phyloP scores from a whole-genome alignment of 164 flowering plant genomes.

The Magnolia officinalis region DNA sequence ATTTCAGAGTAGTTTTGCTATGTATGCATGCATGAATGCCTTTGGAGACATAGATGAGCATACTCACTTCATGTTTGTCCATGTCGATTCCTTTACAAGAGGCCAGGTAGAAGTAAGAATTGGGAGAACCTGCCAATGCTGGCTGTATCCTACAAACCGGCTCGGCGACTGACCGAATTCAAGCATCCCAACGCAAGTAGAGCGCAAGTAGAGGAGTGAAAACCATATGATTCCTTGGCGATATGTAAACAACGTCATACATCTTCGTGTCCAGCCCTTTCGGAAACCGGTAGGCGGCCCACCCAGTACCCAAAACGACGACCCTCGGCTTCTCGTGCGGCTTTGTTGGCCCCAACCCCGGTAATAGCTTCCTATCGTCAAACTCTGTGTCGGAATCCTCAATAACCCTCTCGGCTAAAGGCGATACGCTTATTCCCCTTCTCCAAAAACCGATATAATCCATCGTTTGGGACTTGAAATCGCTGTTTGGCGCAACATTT shows the following conservation, averaged over 20 bases:
- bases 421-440: slow-evolving; percentile 49
- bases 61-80: slow-evolving; percentile 69
- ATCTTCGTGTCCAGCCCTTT: slow-evolving; percentile 67
- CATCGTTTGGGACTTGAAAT: slow-evolving; percentile 14
- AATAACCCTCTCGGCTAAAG: slow-evolving; percentile 36
- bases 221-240: slow-evolving; percentile 93
- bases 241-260: slow-evolving; percentile 80
- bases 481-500: slow-evolving; percentile 13
- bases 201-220: slow-evolving; percentile 91
- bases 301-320: slow-evolving; percentile 80
- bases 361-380: slow-evolving; percentile 16
- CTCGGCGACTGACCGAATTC: slow-evolving; percentile 90
- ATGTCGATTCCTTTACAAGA: slow-evolving; percentile 58
- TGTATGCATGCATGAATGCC: too few relatives aligned
- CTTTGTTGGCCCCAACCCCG: slow-evolving; percentile 63
- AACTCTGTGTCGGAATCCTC: slow-evolving; percentile 32
- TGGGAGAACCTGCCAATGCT: slow-evolving; percentile 59
- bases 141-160: slow-evolving; percentile 71
- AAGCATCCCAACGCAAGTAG: slow-evolving; percentile 87
- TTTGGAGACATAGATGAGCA: background rate
- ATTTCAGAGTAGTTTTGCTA: too few relatives aligned
- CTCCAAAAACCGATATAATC: slow-evolving; percentile 23
- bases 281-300: slow-evolving; percentile 87
- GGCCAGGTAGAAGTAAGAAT: slow-evolving; percentile 71
- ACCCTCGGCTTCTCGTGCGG: slow-evolving; percentile 81